Evolutionary conservation across 176 grass and related monocot genomes (phyloP).

Genomic region (Elymus sibiricus): DNA sequence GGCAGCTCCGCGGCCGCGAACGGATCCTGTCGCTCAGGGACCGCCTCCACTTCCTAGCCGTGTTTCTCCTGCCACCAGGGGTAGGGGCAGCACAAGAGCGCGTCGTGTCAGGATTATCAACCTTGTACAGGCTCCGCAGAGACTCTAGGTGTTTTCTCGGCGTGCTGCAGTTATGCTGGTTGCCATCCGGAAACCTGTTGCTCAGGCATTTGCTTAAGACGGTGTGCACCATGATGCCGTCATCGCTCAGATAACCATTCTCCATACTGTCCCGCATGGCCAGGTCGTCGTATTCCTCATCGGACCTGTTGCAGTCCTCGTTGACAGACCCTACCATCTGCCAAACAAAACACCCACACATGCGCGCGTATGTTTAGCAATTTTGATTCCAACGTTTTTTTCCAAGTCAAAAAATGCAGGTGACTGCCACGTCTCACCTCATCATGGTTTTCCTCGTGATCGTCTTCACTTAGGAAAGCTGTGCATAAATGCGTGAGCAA

Average conservation of each 20-base stretch:
- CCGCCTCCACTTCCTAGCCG: slow-evolving; percentile 47
- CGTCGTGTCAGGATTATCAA: slow-evolving; percentile 13
- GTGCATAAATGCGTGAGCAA: too few relatives aligned
- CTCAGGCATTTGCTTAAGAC: slow-evolving; percentile 25
- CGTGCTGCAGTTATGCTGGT: background rate
- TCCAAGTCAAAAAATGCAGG: background rate
- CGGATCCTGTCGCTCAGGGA: slow-evolving; percentile 51
- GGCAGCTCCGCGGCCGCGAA: slow-evolving; percentile 33
- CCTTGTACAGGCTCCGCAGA: slow-evolving; percentile 42
- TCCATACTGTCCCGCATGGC: slow-evolving; percentile 63
- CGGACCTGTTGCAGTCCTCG: slow-evolving; percentile 73
- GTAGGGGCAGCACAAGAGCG: slow-evolving; percentile 22
- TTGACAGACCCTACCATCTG: slow-evolving; percentile 92
- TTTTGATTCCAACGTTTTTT: background rate
- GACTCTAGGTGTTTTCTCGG: slow-evolving; percentile 38
- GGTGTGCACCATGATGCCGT: slow-evolving; percentile 32
- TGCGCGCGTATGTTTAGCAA: background rate
- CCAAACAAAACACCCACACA: background rate
- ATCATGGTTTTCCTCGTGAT: slow-evolving; percentile 47
- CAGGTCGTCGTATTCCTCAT: slow-evolving; percentile 91
- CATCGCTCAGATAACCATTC: slow-evolving; percentile 57
- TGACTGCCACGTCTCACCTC: slow-evolving; percentile 46
- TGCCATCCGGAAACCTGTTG: slow-evolving; percentile 19
- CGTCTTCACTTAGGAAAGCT: slow-evolving; percentile 69
- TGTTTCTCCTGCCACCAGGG: background rate